Evolutionary conservation across 768 basidiomycete species (phyloP).

Genomic region (Paxillus ammoniavirescens): DNA sequence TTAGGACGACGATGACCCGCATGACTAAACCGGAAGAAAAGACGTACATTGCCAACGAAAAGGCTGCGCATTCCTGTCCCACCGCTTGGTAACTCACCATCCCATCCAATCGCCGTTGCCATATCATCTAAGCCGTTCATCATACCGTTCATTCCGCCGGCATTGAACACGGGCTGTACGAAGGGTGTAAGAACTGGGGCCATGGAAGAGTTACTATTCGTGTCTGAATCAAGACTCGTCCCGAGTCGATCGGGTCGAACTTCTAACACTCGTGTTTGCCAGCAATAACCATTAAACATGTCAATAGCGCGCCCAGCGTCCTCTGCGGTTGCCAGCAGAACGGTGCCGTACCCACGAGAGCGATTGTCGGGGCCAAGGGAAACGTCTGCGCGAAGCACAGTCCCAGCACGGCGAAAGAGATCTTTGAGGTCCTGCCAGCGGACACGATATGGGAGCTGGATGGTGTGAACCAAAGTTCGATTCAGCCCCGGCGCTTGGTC

Average conservation of each 20-base stretch:
- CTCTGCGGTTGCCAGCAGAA: constrained; percentile 90
- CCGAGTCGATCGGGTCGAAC: constrained; percentile 83
- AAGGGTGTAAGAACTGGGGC: constrained; percentile 15
- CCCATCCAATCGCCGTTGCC: constrained; percentile 8
- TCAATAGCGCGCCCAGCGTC: constrained; percentile 94
- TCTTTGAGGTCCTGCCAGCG: constrained; percentile 99
- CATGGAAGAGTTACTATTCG: constrained; percentile 12
- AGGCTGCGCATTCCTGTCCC: constrained; percentile 51
- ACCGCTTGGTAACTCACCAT: constrained; percentile 26
- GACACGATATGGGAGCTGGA: constrained; percentile 90
- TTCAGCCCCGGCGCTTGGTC: not conserved
- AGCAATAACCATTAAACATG: constrained; percentile 95
- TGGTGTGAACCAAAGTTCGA: not conserved
- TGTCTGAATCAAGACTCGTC: constrained; percentile 25
- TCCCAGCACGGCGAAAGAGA: constrained; percentile 93
- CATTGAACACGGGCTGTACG: constrained; percentile 16
- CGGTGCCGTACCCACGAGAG: constrained; percentile 91
- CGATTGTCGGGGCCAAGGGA: constrained; percentile 86
- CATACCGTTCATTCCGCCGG: constrained; percentile 10
- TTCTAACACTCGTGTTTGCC: constrained; percentile 91
- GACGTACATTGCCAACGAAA: constrained; percentile 86
- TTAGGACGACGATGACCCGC: not conserved
- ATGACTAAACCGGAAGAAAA: constrained; percentile 5
- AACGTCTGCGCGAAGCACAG: constrained; percentile 77
- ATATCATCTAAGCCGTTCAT: constrained; percentile 19